Evolutionary conservation across 2,329 filamentous ascomycete species (phyloP).

Genomic region (Calonectria crousiana): DNA sequence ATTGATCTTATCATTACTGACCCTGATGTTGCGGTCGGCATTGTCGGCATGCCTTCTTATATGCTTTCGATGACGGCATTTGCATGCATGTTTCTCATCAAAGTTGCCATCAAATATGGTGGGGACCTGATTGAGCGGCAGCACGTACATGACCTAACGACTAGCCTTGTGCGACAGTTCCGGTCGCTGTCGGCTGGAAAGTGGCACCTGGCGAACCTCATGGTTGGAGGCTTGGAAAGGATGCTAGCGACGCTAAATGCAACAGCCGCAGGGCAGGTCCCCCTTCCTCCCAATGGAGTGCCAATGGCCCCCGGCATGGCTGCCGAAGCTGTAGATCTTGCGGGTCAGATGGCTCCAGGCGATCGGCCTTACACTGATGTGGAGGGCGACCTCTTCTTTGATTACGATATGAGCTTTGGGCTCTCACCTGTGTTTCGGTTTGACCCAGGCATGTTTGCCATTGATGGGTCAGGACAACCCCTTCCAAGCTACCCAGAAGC

Average conservation of each 20-base stretch:
- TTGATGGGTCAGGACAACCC: constrained; percentile 40
- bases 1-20: constrained; percentile 59
- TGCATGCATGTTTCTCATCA: constrained; percentile 64
- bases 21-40: constrained; percentile 54
- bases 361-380: constrained; percentile 40
- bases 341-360: constrained; percentile 32
- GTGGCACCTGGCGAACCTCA: constrained; percentile 62
- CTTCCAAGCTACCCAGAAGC: constrained; percentile 41
- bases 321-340: constrained; percentile 33
- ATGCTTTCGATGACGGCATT: constrained; percentile 66
- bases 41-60: constrained; percentile 62
- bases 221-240: constrained; percentile 60
- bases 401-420: constrained; percentile 47
- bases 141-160: constrained; percentile 54
- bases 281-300: constrained; percentile 14
- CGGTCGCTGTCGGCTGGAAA: constrained; percentile 55
- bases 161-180: constrained; percentile 55
- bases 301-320: constrained; percentile 24
- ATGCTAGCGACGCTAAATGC: constrained; percentile 45
- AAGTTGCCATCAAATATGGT: constrained; percentile 58
- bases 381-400: constrained; percentile 43
- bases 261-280: constrained; percentile 28
- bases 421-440: constrained; percentile 44
- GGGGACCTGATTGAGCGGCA: constrained; percentile 56
- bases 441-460: constrained; percentile 42